Conservation (phyloP, 2,329 filamentous ascomycete species). For the Sclerotinia spermophila region DNA sequence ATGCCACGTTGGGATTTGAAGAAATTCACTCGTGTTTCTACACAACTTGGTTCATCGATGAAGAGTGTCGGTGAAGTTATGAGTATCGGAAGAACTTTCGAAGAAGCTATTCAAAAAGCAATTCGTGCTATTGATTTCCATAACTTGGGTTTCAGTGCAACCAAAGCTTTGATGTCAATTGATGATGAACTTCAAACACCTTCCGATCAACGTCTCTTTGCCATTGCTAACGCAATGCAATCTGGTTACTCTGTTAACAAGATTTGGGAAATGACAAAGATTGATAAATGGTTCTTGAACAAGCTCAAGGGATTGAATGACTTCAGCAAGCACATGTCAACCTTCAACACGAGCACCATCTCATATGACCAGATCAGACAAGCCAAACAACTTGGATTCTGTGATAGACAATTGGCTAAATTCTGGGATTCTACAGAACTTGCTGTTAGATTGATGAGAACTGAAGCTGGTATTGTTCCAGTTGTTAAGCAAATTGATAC, state of each 20-base stretch:
- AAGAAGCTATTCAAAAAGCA: conserved; percentile 98
- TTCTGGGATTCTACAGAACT: conserved; percentile 85
- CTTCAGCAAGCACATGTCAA: conserved; percentile 39
- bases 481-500: conserved; percentile 99
- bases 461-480: conserved; percentile 82
- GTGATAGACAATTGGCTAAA: conserved; percentile 87
- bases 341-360: conserved; percentile 56
- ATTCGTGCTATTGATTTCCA: conserved; percentile 93
- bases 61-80: conserved; percentile 99
- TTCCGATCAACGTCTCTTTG: conserved; percentile 94
- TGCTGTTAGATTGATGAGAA: conserved; percentile 78
- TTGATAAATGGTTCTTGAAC: conserved; percentile 99
- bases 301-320: conserved; percentile 97
- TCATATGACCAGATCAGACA: conserved; percentile 83
- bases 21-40: conserved; percentile 99
- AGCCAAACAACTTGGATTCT: conserved; percentile 98
- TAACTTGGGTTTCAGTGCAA: conserved; percentile 90
- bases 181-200: conserved; percentile 89
- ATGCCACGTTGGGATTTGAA: conserved; percentile 97
- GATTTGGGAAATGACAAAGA: conserved; percentile 95
- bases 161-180: conserved; percentile 80
- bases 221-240: conserved; percentile 95
- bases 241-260: conserved; percentile 94
- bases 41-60: conserved; percentile 96
- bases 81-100: conserved; percentile 97